Base-by-base conservation (phyloP, 306 rosid genomes). In the Chamaecrista fasciculata region DNA sequence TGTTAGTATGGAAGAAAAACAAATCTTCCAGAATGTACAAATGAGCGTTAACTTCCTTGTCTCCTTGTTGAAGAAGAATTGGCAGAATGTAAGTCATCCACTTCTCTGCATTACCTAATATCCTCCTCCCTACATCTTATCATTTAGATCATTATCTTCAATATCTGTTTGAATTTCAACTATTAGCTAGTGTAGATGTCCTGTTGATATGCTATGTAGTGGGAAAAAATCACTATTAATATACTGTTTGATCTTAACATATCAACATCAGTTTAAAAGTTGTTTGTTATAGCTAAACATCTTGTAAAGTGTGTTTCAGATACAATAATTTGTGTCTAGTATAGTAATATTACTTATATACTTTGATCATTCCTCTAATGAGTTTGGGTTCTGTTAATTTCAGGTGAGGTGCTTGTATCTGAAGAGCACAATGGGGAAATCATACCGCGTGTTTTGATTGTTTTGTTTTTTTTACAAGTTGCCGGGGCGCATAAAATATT, bases 21-120 rank as follows among this genome's bases (percentile, higher is more conserved):
- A 84, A 66, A 74, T 84, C 66, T 87, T 87, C 67, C 92, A 87
- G 65, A 87, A 87, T 20, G 89, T 84, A 20, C 92, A 87, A 73
- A 10, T 87, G 84, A 82, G 87, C 25, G 89, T 87, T 31, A 87
- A 87, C 62, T 82, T 87, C 72, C 86, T 87, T 6, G 92, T 87
- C 43, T 87, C 89, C 4, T 53, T 87, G 24, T 65, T 84, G 89
- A 87, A 87, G 39, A 87, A 87, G 71, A 84, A 87, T 31, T 87
- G 89, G 89, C 92, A 84, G 67, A 87, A 87, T 37, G 92, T 84
- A 67, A 82, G 89, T 72, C 4, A 39, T 37, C 28, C 62, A 2
- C 62, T 21, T 68, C 25, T 23, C 1, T 18, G 2, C 7, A 29
- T 33, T 20, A 20, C 11, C 11, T 11, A 1, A 4, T 12, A 8